These are phyloP conservation scores for Bretschneidera sinensis DNA, from an alignment of 345 rosid genomes.

Conservation along the genomic window DNA sequence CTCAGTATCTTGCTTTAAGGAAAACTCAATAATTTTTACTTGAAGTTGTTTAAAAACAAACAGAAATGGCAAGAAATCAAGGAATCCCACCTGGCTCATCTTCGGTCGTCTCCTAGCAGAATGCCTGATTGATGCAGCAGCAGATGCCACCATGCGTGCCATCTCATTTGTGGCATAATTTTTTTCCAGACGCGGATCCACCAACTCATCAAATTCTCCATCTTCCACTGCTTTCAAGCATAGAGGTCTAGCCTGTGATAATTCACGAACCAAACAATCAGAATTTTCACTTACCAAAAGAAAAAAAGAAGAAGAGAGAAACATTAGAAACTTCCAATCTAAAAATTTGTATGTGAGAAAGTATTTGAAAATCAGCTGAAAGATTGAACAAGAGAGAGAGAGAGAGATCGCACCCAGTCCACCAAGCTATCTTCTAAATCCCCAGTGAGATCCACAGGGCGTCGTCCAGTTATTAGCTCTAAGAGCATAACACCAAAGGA, in stretches of 20 bases:
- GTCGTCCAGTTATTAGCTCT: constrained; percentile 78
- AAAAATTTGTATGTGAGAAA: no score
- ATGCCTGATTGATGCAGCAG: constrained; percentile 66
- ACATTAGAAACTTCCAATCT: neutral
- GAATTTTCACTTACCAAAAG: constrained; percentile 1
- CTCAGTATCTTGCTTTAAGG: no score
- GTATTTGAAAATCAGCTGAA: neutral
- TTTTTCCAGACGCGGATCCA: constrained; percentile 58
- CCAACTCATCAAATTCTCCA: constrained; percentile 48
- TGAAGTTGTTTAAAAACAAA: no score
- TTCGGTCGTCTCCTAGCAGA: constrained; percentile 71
- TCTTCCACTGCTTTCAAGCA: constrained; percentile 45
- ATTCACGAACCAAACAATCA: constrained; percentile 6
- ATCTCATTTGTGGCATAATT: constrained; percentile 51
- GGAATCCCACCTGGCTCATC: constrained; percentile 67
- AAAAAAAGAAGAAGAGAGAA: neutral
- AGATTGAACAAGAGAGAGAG: neutral
- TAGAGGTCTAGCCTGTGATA: constrained; percentile 84
- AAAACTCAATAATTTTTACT: no score
- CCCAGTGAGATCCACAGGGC: constrained; percentile 47
- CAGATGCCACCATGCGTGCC: constrained; percentile 74
- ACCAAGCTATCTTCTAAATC: constrained; percentile 85
- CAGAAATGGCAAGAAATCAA: neutral
- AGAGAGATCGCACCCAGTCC: constrained; percentile 59
- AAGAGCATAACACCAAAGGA: constrained; percentile 82